Evolutionary conservation across 2,329 filamentous ascomycete species (phyloP), one percentile per base, ranked within the genome.

Genomic region (Ceratocystis alfenasii): DNA sequence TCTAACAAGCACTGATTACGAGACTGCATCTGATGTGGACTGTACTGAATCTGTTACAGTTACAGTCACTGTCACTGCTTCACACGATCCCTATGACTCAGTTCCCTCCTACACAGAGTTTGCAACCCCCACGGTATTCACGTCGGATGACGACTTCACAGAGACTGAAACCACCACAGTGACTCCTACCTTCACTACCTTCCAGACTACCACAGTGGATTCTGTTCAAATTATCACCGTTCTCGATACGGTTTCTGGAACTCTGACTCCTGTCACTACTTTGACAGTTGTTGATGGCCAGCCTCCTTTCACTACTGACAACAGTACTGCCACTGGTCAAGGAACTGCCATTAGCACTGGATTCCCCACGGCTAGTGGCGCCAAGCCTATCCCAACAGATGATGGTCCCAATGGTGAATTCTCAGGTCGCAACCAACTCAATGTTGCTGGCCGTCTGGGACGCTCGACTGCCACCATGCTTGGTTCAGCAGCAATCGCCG

Each of bases 1-100:
- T 33, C 25, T 45, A 28, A 41, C 53, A 8, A 55, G 53, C 15
- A 69, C 67, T 48, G 64, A 65, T 15, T 50, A 46, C 30, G 41
- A 30, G 17, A 28, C 61, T 5, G 4, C 44, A 20, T 28, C 25
- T 25, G 55, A 65, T 30, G 28, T 30, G 7, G 33, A 15, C 15
- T 65, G 53, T 8, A 65, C 55, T 15, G 53, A 44, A 33, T 46
- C 62, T 2, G 48, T 66, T 5, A 68, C 66, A 22, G 44, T 65
- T 5, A 68, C 66, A 3, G 66, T 66, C 33, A 71, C 69, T 22
- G 44, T 63, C 28, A 66, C 55, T 25, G 60, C 61, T 22, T 36
- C 64, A 3, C 20, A 46, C 15, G 36, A 46, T 33, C 10, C 55
- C 15, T 33, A 28, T 59, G 55, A 59, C 28, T 25, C 55, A 59